Percentiles rank a stretch among this genome's conserved stretches.
Evolutionary conservation across 2,329 filamentous ascomycete species (phyloP).

Genomic region (Colletotrichum neosansevieriae): DNA sequence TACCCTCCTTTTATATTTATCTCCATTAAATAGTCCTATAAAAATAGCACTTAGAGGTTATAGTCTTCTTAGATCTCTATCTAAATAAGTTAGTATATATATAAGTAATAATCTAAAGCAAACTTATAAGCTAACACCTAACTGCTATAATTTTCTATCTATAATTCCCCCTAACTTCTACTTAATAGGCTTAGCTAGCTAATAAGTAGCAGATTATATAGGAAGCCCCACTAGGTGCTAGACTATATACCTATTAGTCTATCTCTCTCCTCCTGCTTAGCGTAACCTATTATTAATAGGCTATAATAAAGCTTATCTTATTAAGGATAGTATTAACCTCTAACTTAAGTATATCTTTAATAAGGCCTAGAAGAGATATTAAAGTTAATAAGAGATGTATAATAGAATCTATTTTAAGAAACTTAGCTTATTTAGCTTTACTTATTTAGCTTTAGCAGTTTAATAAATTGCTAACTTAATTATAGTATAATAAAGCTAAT

Average conservation of each 20-base stretch:
- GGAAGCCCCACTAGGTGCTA: neutral
- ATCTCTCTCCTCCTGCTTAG: neutral
- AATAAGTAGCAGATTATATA: neutral
- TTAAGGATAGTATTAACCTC: neutral
- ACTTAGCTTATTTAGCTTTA: neutral
- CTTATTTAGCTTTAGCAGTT: neutral
- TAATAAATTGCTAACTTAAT: neutral
- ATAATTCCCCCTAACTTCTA: neutral
- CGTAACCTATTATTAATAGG: neutral
- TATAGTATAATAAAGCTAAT: neutral
- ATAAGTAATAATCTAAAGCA: neutral
- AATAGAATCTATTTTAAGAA: neutral
- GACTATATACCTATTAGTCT: neutral
- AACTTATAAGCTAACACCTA: neutral
- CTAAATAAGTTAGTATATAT: neutral
- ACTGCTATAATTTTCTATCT: neutral
- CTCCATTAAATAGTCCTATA: neutral
- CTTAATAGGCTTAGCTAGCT: neutral
- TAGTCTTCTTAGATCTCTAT: neutral
- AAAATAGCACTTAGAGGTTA: neutral
- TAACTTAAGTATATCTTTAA: neutral
- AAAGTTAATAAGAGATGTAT: neutral
- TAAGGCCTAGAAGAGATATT: neutral
- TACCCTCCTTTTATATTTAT: neutral
- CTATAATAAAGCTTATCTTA: neutral